phyloP scores from a whole-genome alignment of 2,329 filamentous ascomycete genomes.

The Colletotrichum sp. region DNA sequence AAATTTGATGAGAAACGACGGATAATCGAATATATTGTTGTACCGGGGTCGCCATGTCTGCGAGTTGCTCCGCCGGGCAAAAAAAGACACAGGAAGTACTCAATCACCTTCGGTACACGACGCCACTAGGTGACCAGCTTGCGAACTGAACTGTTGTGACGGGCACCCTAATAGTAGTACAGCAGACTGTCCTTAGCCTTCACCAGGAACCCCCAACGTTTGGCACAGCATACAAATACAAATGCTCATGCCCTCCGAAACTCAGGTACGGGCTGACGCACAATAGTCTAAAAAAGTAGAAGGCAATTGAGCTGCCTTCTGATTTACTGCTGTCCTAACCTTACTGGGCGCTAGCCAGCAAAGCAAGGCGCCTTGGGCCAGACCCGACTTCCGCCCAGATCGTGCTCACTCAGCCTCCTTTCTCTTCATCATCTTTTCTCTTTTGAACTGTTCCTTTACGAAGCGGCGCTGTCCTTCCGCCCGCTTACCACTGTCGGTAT shows the following conservation, averaged over 20 bases:
- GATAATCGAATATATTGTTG: neutral
- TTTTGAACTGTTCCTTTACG: neutral
- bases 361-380: neutral
- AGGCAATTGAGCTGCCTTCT: neutral
- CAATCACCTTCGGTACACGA: neutral
- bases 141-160: neutral
- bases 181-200: neutral
- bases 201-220: neutral
- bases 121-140: neutral
- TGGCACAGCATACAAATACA: neutral
- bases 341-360: neutral
- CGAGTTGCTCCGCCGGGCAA: neutral
- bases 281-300: neutral
- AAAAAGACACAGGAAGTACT: neutral
- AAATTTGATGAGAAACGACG: neutral
- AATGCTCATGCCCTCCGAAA: neutral
- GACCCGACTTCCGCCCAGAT: neutral
- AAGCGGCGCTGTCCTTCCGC: slow-evolving; percentile 14
- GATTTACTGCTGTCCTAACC: neutral
- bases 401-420: neutral
- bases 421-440: neutral
- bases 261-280: neutral
- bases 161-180: neutral
- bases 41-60: neutral
- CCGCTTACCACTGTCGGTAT: slow-evolving; percentile 16